These are phyloP conservation scores for Cyclotella sp. DNA, from an alignment of 108 stramenopile genomes.

Conservation along the genomic window DNA sequence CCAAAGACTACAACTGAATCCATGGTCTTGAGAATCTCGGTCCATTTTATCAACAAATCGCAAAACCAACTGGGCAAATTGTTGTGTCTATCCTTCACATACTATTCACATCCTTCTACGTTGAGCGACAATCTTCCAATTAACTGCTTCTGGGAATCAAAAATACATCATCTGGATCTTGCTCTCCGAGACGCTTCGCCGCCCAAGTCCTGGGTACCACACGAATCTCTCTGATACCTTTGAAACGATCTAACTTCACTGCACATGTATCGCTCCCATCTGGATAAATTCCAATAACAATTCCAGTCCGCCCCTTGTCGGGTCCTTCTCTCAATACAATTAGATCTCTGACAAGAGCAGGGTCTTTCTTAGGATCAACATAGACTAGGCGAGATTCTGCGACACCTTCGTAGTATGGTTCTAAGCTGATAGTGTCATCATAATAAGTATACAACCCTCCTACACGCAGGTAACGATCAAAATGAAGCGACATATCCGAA, in stretches of 20 bases:
- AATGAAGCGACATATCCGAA: conserved; percentile 84
- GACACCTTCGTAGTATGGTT: conserved; percentile 71
- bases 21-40: no score
- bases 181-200: conserved; percentile 85
- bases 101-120: background rate
- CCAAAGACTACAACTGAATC: no score
- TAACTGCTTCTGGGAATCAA: conserved; percentile 69
- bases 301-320: conserved; percentile 85
- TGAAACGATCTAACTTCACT: conserved; percentile 80
- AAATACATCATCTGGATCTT: conserved; percentile 91
- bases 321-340: conserved; percentile 77
- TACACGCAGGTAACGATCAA: conserved; percentile 83
- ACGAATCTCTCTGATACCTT: conserved; percentile 83
- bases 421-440: conserved; percentile 72
- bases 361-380: conserved; percentile 81
- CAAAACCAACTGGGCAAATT: no score
- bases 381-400: conserved; percentile 68
- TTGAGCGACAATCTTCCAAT: background rate
- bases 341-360: conserved; percentile 83
- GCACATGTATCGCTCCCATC: conserved; percentile 71
- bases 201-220: conserved; percentile 76
- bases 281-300: conserved; percentile 83
- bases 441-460: conserved; percentile 87
- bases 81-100: background rate
- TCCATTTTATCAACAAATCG: no score